Conservation (phyloP, 768 basidiomycete genomes). For the Pulveroboletus ravenelii region DNA sequence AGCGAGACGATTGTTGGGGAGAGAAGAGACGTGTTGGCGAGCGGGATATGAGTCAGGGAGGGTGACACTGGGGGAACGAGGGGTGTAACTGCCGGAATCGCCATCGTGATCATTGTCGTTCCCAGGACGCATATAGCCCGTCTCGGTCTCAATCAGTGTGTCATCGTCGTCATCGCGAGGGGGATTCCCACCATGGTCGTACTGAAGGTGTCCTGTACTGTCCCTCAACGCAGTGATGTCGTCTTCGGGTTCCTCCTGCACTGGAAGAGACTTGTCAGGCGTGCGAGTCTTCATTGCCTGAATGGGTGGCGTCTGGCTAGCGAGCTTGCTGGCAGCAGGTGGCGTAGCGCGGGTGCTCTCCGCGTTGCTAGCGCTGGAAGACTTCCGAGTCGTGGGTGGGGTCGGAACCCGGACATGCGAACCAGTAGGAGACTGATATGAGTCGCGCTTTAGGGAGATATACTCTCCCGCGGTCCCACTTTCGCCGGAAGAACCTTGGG, state of each 20-base stretch:
- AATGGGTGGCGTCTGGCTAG: constrained; percentile 52
- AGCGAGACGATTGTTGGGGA: constrained; percentile 27
- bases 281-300: constrained; percentile 52
- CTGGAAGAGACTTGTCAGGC: constrained; percentile 68
- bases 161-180: constrained; percentile 45
- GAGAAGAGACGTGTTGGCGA: constrained; percentile 30
- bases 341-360: constrained; percentile 31
- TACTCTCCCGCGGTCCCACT: constrained; percentile 39
- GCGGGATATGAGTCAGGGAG: constrained; percentile 46
- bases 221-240: constrained; percentile 41
- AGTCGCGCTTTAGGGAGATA: constrained; percentile 43
- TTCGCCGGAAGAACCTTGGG: constrained; percentile 44
- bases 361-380: constrained; percentile 14
- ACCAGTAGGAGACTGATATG: constrained; percentile 31
- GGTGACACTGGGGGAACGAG: constrained; percentile 60
- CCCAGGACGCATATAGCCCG: constrained; percentile 31
- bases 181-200: constrained; percentile 33
- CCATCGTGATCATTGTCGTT: constrained; percentile 38
- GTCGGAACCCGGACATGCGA: constrained; percentile 26
- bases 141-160: constrained; percentile 41
- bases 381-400: constrained; percentile 27
- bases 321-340: constrained; percentile 34
- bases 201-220: constrained; percentile 36
- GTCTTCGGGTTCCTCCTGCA: constrained; percentile 75
- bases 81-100: constrained; percentile 58